Evolutionary conservation across 768 basidiomycete species (phyloP).

Genomic region (Leccinum incarnatum): DNA sequence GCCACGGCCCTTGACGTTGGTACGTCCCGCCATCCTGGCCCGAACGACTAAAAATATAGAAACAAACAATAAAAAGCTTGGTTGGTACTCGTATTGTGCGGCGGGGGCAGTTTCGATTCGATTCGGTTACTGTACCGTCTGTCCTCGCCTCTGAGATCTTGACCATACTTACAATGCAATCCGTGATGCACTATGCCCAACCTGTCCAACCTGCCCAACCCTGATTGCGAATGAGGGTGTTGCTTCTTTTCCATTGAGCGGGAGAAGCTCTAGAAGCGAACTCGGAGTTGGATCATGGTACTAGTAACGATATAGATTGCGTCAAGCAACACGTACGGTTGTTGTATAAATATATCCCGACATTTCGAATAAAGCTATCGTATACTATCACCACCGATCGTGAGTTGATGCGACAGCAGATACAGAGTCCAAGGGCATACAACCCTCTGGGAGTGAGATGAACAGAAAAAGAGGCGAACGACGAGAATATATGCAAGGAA

Average conservation of each 20-base stretch:
- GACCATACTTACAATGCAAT: background rate
- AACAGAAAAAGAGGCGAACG: background rate
- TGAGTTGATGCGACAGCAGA: conserved; percentile 5
- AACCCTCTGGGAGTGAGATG: background rate
- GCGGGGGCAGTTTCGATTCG: background rate
- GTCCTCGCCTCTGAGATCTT: background rate
- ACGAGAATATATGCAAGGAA: conserved; percentile 4
- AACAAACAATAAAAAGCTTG: background rate
- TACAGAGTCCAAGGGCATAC: background rate
- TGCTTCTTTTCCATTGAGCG: background rate
- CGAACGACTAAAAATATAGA: background rate
- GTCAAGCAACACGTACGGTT: conserved; percentile 25
- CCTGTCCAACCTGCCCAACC: background rate
- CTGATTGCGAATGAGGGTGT: background rate
- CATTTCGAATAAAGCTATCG: conserved; percentile 12
- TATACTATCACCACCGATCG: conserved; percentile 17
- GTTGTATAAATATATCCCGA: conserved; percentile 15
- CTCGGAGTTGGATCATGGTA: background rate
- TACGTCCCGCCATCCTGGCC: background rate
- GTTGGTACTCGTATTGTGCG: background rate
- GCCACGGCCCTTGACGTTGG: background rate
- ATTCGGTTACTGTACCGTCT: background rate
- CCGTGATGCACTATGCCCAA: background rate
- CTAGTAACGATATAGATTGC: conserved; percentile 15
- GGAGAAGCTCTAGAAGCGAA: background rate